These are phyloP conservation scores for Pichia sp. DNA, from an alignment of 1,139 yeast genomes.

Conservation along the genomic window DNA sequence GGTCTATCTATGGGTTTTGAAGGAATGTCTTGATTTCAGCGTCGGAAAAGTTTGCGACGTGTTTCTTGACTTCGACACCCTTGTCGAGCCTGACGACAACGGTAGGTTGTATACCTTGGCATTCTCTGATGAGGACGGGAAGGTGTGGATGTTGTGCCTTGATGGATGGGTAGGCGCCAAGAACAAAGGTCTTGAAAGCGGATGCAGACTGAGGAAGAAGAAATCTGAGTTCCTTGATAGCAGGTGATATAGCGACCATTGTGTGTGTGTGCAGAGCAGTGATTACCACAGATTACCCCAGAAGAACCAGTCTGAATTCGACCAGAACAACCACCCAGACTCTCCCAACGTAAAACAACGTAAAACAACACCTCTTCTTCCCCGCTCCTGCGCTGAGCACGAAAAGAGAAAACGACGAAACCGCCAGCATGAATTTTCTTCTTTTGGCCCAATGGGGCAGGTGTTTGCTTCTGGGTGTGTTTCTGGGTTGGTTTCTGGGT, in stretches of 20 bases:
- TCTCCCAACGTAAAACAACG: too few relatives aligned
- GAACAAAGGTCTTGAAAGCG: slow-evolving; percentile 47
- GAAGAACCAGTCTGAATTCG: too few relatives aligned
- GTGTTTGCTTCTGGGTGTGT: too few relatives aligned
- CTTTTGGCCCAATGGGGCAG: too few relatives aligned
- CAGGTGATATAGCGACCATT: slow-evolving; percentile 27
- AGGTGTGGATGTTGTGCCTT: slow-evolving; percentile 51
- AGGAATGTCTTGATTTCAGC: slow-evolving; percentile 25
- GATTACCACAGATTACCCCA: background rate
- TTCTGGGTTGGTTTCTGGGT: too few relatives aligned
- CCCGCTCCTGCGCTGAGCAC: too few relatives aligned
- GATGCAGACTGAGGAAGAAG: slow-evolving; percentile 72
- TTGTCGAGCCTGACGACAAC: slow-evolving; percentile 59
- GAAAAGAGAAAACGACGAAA: too few relatives aligned
- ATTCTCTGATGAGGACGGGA: slow-evolving; percentile 73
- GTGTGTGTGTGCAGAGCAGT: background rate
- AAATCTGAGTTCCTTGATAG: slow-evolving; percentile 72
- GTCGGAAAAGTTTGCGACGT: slow-evolving; percentile 24
- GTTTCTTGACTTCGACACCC: slow-evolving; percentile 31
- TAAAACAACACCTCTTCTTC: too few relatives aligned
- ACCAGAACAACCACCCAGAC: too few relatives aligned
- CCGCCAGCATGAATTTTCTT: slow-evolving; percentile 5
- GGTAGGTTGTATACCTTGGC: slow-evolving; percentile 64
- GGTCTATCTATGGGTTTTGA: slow-evolving; percentile 14
- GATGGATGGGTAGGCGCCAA: slow-evolving; percentile 54